Evolutionary conservation across 495 filamentous ascomycete species (phyloP), one percentile per base, ranked within the genome.

Genomic region (Hypoxylon lienhwacheense): DNA sequence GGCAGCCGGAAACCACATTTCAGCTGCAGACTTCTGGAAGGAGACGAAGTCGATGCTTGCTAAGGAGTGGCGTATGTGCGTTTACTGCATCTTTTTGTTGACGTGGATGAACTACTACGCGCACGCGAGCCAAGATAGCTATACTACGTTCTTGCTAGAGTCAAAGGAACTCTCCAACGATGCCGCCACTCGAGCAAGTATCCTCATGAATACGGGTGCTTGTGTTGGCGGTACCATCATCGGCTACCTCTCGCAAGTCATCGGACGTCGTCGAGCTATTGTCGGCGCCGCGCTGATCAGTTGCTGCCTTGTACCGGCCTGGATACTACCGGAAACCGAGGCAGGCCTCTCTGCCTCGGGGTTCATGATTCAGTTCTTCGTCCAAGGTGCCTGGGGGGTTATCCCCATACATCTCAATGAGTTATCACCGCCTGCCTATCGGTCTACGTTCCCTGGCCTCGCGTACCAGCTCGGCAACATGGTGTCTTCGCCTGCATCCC

Each of bases 401-500:
- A 82, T 90, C 21, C 88, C 88, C 6, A 67, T 90, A 58, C 87
- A 89, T 59, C 76, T 91, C 39, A 88, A 88, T 66, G 88, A 91
- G 71, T 78, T 90, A 0, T 82, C 87, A 0, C 88, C 87, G 4
- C 80, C 82, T 0, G 84, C 85, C 1, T 89, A 87, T 73, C 80
- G 86, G n/a, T 86, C 86, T 2, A 79, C 71, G 4, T 84, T 87
- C 71, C 80, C 81, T 0, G 85, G 85, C 19, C 66, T 81, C 41
- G 84, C 84, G 0, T 89, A 89, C 68, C 87, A 91, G 67, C 61
- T 90, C 2, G 87, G 86, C 12, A 89, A 88, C 67, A 86, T 89
- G 78, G 80, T 89, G 33, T 85, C 85, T 24, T 84, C 85, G 2
- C 85, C 86, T 1, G 84, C 83, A 0, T 78, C 85, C 2, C 85